Evolutionary conservation across 2,329 filamentous ascomycete species (phyloP).

Genomic region (Trichoderma pleuroti): DNA sequence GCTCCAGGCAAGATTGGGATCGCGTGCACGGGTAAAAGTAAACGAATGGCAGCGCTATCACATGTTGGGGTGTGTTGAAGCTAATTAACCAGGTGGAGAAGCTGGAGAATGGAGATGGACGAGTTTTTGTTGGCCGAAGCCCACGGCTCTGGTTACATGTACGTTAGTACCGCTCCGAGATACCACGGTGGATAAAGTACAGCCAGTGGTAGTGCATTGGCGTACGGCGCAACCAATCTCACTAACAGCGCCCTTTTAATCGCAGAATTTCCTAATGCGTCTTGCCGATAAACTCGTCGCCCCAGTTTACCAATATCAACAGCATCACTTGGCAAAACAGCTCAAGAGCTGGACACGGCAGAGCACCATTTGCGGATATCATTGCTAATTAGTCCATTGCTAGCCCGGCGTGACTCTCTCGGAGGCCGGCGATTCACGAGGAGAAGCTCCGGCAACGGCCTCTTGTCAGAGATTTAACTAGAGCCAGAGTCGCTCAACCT

Average conservation of each 20-base stretch:
- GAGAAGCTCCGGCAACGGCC: neutral
- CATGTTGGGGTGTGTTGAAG: neutral
- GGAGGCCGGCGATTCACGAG: slow-evolving; percentile 13
- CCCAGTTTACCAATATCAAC: neutral
- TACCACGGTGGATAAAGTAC: neutral
- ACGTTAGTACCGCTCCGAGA: neutral
- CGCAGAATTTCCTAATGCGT: slow-evolving; percentile 13
- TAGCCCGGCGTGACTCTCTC: slow-evolving; percentile 9
- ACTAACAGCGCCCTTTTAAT: slow-evolving; percentile 2
- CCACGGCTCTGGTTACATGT: neutral
- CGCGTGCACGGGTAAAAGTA: neutral
- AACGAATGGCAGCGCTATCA: neutral
- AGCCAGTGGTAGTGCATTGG: neutral
- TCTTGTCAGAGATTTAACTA: neutral
- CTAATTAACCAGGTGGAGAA: neutral
- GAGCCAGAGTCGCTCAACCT: neutral
- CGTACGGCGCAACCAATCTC: neutral
- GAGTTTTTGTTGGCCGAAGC: neutral
- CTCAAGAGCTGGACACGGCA: neutral
- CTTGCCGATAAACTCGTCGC: neutral
- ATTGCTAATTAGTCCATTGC: slow-evolving; percentile 15
- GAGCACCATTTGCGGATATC: slow-evolving; percentile 3
- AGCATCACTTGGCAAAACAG: neutral
- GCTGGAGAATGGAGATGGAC: neutral
- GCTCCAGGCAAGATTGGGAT: neutral